These are phyloP conservation scores for Epichloe amarillans DNA, from an alignment of 2,329 filamentous ascomycete species.

Conservation along the genomic window DNA sequence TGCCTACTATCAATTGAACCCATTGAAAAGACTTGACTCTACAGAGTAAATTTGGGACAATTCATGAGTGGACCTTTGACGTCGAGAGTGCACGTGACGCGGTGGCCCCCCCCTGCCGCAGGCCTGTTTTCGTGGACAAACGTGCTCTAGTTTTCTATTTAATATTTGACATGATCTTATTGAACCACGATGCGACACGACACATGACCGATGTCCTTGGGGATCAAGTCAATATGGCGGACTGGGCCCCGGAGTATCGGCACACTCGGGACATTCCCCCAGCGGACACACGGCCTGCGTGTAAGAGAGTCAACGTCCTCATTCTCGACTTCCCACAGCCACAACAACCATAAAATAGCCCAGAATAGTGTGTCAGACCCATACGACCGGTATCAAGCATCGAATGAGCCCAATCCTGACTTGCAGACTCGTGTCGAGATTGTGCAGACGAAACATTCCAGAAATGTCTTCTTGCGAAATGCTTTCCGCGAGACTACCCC, in stretches of 20 bases:
- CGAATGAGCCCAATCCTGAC: slow-evolving; percentile 5
- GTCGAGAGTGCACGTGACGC: slow-evolving; percentile 7
- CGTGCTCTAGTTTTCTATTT: not conserved
- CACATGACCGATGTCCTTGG: slow-evolving; percentile 33
- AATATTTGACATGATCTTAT: not conserved
- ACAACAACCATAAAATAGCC: not conserved
- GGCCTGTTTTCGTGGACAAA: not conserved
- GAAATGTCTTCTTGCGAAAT: slow-evolving; percentile 17
- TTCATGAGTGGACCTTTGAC: too few relatives aligned
- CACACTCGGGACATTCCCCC: slow-evolving; percentile 11
- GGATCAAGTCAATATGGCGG: slow-evolving; percentile 31
- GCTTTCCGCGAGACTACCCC: slow-evolving; percentile 15
- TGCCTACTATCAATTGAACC: too few relatives aligned
- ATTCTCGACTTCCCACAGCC: not conserved
- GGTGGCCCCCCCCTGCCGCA: not conserved
- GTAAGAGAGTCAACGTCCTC: slow-evolving; percentile 2
- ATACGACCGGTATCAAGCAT: not conserved
- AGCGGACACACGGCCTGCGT: slow-evolving; percentile 11
- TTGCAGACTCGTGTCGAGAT: not conserved
- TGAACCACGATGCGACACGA: slow-evolving; percentile 19
- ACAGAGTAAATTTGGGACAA: too few relatives aligned
- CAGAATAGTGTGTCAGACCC: not conserved
- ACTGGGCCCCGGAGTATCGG: slow-evolving; percentile 22
- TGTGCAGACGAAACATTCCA: slow-evolving; percentile 7
- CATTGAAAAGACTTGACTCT: too few relatives aligned